phyloP scores from a whole-genome alignment of 441 rosid genomes.

The Isatis lusitanica region DNA sequence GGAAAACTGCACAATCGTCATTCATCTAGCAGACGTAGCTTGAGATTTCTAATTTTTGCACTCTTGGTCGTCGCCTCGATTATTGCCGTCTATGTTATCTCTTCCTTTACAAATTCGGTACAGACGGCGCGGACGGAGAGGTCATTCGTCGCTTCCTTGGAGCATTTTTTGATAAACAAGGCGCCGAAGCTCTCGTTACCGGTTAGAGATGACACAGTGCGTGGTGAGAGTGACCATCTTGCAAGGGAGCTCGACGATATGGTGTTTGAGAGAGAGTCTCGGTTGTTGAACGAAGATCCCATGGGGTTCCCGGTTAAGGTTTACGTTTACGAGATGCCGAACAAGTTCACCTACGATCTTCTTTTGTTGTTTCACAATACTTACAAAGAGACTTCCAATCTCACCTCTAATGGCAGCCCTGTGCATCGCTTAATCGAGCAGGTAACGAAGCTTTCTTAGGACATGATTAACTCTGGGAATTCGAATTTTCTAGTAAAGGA shows the following conservation, averaged over 20 bases:
- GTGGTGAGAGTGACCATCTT: constrained; percentile 35
- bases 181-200: constrained; percentile 31
- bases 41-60: too few relatives aligned
- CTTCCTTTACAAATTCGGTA: too few relatives aligned
- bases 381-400: constrained; percentile 72
- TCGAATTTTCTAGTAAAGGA: too few relatives aligned
- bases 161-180: constrained; percentile 49
- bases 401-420: constrained; percentile 95
- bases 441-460: constrained; percentile 34
- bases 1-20: too few relatives aligned
- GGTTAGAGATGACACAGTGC: constrained; percentile 44
- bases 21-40: too few relatives aligned
- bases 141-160: constrained; percentile 59
- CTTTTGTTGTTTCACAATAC: constrained; percentile 70
- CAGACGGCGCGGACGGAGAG: too few relatives aligned
- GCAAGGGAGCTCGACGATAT: constrained; percentile 48
- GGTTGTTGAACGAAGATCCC: constrained; percentile 48
- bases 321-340: constrained; percentile 92
- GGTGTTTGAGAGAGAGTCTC: constrained; percentile 46
- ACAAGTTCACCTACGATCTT: constrained; percentile 80
- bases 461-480: too few relatives aligned
- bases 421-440: constrained; percentile 95
- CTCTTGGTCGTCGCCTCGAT: too few relatives aligned
- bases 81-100: too few relatives aligned
- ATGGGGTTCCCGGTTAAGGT: constrained; percentile 64